Evolutionary conservation across 352 stramenopile species (phyloP).

Genomic region (Pythium rhizo-oryzae): DNA sequence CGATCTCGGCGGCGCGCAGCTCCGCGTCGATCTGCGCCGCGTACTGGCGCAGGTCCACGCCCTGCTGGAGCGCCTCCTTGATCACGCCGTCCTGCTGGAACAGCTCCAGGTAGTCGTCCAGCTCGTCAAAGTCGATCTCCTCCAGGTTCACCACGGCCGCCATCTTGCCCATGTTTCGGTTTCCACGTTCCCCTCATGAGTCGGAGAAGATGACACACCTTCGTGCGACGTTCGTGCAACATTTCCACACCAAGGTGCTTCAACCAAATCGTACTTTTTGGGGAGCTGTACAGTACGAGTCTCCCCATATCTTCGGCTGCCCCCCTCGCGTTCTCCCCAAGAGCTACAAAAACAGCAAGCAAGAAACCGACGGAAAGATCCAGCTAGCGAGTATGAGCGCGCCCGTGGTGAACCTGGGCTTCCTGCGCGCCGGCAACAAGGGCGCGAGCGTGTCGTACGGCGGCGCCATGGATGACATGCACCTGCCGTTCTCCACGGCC

Average conservation of each 20-base stretch:
- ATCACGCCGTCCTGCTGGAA: conserved; percentile 95
- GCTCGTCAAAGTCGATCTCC: conserved; percentile 93
- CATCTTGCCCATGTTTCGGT: not conserved
- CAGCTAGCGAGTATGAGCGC: conserved; percentile 21
- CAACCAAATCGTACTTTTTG: conserved; percentile 36
- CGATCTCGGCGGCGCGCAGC: conserved; percentile 82
- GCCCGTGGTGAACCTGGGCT: conserved; percentile 65
- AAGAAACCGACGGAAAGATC: conserved; percentile 6
- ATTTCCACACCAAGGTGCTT: conserved; percentile 11
- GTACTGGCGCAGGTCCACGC: conserved; percentile 92
- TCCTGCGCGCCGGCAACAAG: conserved; percentile 68
- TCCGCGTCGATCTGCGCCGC: conserved; percentile 90
- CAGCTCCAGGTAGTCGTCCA: conserved; percentile 94
- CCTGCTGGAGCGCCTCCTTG: conserved; percentile 89
- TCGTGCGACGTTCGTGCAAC: conserved; percentile 23
- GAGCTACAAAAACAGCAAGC: conserved; percentile 3
- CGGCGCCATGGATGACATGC: conserved; percentile 78
- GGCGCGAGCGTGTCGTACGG: conserved; percentile 69
- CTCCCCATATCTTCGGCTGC: conserved; percentile 23
- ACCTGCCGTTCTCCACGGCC: conserved; percentile 42
- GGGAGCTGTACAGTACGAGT: conserved; percentile 5
- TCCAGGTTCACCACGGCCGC: conserved; percentile 52
- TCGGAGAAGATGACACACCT: not conserved
- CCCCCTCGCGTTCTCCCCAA: conserved; percentile 13
- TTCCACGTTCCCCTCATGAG: conserved; percentile 2